Conservation (phyloP, 2,329 filamentous ascomycete genomes). For the Bipolaris sorokiniana region DNA sequence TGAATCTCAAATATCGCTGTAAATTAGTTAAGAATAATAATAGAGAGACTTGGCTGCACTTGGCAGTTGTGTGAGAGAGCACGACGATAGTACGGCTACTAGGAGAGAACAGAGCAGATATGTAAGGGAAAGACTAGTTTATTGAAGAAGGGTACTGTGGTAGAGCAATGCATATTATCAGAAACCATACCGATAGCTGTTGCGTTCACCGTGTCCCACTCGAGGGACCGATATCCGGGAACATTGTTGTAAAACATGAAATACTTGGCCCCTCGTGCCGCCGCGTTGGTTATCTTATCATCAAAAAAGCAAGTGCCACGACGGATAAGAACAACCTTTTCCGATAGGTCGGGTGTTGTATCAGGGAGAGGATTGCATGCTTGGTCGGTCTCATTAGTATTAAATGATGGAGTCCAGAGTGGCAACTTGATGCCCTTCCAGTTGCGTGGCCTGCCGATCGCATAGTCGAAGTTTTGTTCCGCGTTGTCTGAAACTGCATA, state of each 20-base stretch:
- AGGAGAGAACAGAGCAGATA: too few species aligned
- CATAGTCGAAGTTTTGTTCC: not conserved
- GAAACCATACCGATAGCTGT: not conserved
- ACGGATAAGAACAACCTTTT: constrained; percentile 1
- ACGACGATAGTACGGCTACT: too few species aligned
- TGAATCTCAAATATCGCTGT: too few species aligned
- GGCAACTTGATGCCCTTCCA: not conserved
- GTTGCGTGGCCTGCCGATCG: not conserved
- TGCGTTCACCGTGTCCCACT: not conserved
- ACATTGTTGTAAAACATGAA: constrained; percentile 1
- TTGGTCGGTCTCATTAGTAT: not conserved
- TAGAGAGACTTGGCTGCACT: too few species aligned
- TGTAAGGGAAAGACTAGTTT: too few species aligned
- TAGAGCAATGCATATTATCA: too few species aligned
- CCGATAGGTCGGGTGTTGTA: not conserved
- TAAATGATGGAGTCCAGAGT: not conserved
- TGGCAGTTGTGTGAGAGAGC: too few species aligned
- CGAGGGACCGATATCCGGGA: not conserved
- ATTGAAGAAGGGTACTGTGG: too few species aligned
- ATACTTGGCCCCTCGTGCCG: not conserved
- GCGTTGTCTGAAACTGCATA: not conserved
- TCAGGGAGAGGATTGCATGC: not conserved
- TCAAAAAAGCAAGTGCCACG: not conserved
- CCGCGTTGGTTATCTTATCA: not conserved
- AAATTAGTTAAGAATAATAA: too few species aligned